phyloP scores from a whole-genome alignment of 176 grass and related monocot species.

The Tillandsia fasciculata region DNA sequence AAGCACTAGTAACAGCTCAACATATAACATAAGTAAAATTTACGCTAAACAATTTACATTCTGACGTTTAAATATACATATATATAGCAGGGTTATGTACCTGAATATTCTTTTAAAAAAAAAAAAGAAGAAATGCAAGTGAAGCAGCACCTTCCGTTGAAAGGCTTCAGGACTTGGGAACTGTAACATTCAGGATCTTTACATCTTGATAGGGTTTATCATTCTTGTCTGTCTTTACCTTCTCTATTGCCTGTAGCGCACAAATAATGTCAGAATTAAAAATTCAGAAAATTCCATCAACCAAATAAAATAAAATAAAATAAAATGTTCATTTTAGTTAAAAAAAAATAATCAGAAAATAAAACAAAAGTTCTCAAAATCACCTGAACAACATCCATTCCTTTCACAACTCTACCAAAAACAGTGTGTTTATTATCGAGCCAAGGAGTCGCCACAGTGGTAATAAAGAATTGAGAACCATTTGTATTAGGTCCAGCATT shows the following conservation, averaged over 20 bases:
- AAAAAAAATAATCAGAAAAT: background rate
- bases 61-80: too few species aligned
- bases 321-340: background rate
- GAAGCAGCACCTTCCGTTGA: background rate
- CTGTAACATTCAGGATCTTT: slow-evolving; percentile 98
- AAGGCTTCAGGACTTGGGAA: slow-evolving; percentile 54
- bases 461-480: slow-evolving; percentile 98
- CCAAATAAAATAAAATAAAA: background rate
- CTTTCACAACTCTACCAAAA: slow-evolving; percentile 95
- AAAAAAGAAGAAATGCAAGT: too few species aligned
- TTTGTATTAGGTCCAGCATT: slow-evolving; percentile 96
- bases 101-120: too few species aligned
- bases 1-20: too few species aligned
- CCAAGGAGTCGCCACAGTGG: slow-evolving; percentile 96
- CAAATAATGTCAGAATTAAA: background rate
- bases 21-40: too few species aligned
- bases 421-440: slow-evolving; percentile 98
- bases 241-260: slow-evolving; percentile 53
- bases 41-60: too few species aligned
- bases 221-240: slow-evolving; percentile 91
- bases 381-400: slow-evolving; percentile 99
- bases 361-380: slow-evolving; percentile 10
- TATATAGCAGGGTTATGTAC: too few species aligned
- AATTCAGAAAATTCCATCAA: background rate
- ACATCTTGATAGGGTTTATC: slow-evolving; percentile 98